These are phyloP conservation scores for Pythium brachiatum DNA, from an alignment of 352 stramenopile genomes.

Conservation along the genomic window DNA sequence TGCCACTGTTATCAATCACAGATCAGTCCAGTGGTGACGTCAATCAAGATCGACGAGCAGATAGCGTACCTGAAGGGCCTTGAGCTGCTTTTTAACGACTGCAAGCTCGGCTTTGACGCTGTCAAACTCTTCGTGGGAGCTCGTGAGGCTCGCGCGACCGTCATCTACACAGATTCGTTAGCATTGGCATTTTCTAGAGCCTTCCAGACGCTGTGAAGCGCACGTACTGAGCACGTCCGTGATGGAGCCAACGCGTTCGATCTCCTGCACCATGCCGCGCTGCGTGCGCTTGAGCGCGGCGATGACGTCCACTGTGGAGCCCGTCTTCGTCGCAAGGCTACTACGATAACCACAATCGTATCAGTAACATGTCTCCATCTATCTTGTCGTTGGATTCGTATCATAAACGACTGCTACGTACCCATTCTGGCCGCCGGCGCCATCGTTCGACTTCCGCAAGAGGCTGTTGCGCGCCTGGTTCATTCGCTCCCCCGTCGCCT, in stretches of 20 bases:
- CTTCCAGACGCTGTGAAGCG: not conserved
- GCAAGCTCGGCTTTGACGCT: constrained; percentile 55
- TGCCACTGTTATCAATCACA: constrained; percentile 52
- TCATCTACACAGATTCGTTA: constrained; percentile 32
- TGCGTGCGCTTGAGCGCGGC: constrained; percentile 62
- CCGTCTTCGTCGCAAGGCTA: constrained; percentile 10
- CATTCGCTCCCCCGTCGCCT: constrained; percentile 55
- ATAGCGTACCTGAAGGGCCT: constrained; percentile 34
- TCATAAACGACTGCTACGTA: constrained; percentile 12
- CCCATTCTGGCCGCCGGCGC: constrained; percentile 16
- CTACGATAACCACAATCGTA: not conserved
- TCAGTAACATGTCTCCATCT: no score
- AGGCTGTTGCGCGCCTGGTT: constrained; percentile 49
- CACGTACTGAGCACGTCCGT: constrained; percentile 52
- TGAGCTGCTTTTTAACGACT: constrained; percentile 58
- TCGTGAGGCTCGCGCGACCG: constrained; percentile 52
- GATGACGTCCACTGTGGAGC: constrained; percentile 56
- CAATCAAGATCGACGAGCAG: not conserved
- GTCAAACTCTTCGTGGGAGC: constrained; percentile 59
- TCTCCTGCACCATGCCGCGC: constrained; percentile 69
- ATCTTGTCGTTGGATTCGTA: no score
- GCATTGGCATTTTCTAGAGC: not conserved
- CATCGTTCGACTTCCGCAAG: constrained; percentile 29
- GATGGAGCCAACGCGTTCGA: constrained; percentile 63
- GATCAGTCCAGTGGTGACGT: not conserved